phyloP scores from a whole-genome alignment of 441 rosid species.

The Adansonia grandidieri region DNA sequence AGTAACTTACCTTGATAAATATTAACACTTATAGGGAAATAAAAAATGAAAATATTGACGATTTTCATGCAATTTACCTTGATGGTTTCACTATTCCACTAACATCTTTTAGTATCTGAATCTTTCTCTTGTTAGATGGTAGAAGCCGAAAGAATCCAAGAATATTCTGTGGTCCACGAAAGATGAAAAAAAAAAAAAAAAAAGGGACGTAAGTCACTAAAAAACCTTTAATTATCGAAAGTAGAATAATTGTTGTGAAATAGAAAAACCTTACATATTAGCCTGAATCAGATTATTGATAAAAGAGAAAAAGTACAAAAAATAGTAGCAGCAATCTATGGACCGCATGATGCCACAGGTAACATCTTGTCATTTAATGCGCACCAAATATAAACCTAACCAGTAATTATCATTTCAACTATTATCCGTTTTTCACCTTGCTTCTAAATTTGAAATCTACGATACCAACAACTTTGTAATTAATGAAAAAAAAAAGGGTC shows the following conservation, averaged over 20 bases:
- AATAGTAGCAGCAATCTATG: too few relatives aligned
- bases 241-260: neutral
- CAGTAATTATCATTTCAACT: slow-evolving; percentile 66
- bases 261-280: too few relatives aligned
- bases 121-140: slow-evolving; percentile 69
- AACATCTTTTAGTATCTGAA: slow-evolving; percentile 66
- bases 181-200: neutral
- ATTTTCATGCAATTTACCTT: slow-evolving; percentile 44
- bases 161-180: slow-evolving; percentile 41
- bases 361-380: too few relatives aligned
- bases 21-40: too few relatives aligned
- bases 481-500: too few relatives aligned
- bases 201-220: neutral
- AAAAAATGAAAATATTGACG: neutral
- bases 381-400: too few relatives aligned
- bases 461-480: slow-evolving; percentile 38
- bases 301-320: too few relatives aligned
- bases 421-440: slow-evolving; percentile 8
- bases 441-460: too few relatives aligned
- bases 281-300: too few relatives aligned
- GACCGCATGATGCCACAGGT: too few relatives aligned
- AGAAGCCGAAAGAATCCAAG: slow-evolving; percentile 56
- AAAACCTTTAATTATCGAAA: neutral
- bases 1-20: too few relatives aligned
- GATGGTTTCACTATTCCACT: slow-evolving; percentile 80